phyloP scores from a whole-genome alignment of 495 filamentous ascomycete species.

The Cercophora sp. region DNA sequence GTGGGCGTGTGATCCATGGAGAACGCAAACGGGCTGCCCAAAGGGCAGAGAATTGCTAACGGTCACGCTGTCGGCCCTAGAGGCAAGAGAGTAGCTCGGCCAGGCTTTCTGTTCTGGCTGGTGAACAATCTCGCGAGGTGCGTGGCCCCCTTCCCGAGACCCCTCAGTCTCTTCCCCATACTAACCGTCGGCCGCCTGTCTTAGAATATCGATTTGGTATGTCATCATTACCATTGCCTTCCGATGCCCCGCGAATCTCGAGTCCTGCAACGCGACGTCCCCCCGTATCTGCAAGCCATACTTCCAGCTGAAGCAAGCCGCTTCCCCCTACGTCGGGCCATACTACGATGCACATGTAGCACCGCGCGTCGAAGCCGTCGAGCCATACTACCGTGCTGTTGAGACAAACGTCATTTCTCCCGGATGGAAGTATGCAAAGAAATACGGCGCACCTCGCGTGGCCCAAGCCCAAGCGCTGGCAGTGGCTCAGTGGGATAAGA shows the following conservation, averaged over 20 bases:
- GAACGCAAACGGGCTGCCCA: constrained; percentile 31
- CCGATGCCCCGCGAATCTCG: constrained; percentile 69
- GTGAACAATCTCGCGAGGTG: constrained; percentile 63
- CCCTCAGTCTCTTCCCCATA: neutral
- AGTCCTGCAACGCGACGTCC: constrained; percentile 62
- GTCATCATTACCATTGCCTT: constrained; percentile 72
- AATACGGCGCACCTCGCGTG: constrained; percentile 75
- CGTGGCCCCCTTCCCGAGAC: constrained; percentile 7
- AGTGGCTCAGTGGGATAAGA: constrained; percentile 70
- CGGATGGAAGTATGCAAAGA: constrained; percentile 58
- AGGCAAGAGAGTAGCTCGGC: constrained; percentile 23
- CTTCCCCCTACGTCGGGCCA: constrained; percentile 73
- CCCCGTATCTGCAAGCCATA: constrained; percentile 83
- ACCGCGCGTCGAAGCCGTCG: constrained; percentile 71
- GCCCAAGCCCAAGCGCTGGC: constrained; percentile 60
- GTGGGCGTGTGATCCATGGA: constrained; percentile 21
- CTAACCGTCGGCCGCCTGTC: constrained; percentile 5
- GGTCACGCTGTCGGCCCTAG: constrained; percentile 26
- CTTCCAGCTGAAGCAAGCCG: constrained; percentile 61
- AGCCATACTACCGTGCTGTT: constrained; percentile 67
- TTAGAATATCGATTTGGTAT: constrained; percentile 84
- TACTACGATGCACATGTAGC: constrained; percentile 84
- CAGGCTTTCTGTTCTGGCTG: constrained; percentile 45
- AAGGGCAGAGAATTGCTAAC: constrained; percentile 23
- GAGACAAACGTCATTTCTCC: constrained; percentile 66